These are phyloP conservation scores for Exophiala viscosa DNA, from an alignment of 2,329 filamentous ascomycete genomes.

Conservation along the genomic window DNA sequence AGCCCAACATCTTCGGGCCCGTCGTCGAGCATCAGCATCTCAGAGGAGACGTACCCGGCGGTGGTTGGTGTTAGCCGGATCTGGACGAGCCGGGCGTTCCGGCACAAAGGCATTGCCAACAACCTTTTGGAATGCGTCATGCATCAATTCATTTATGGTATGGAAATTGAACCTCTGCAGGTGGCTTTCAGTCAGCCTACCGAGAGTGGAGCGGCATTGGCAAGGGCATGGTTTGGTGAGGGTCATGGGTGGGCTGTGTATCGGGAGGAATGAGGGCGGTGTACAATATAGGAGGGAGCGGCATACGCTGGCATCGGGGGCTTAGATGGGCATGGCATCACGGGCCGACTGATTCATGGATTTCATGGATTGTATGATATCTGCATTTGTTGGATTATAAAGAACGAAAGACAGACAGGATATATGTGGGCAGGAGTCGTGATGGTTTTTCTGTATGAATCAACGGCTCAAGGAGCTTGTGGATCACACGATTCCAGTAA, in stretches of 20 bases:
- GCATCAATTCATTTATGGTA: conserved; percentile 53
- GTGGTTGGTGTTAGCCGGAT: conserved; percentile 63
- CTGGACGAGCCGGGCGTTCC: conserved; percentile 58
- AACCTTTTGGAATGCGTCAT: conserved; percentile 55
- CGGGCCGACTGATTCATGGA: too few relatives aligned
- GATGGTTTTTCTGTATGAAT: too few relatives aligned
- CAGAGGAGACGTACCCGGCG: conserved; percentile 43
- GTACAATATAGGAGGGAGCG: too few relatives aligned
- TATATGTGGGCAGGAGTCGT: too few relatives aligned
- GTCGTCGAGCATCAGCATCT: conserved; percentile 46
- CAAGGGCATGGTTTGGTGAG: conserved; percentile 55
- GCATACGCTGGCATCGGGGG: too few relatives aligned
- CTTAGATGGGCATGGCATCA: too few relatives aligned
- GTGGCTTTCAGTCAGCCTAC: conserved; percentile 67
- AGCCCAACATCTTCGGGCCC: conserved; percentile 23
- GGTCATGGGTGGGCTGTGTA: conserved; percentile 60
- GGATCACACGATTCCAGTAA: too few relatives aligned
- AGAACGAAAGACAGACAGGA: too few relatives aligned
- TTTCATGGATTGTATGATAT: too few relatives aligned
- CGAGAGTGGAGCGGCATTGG: conserved; percentile 55
- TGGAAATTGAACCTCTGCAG: conserved; percentile 52
- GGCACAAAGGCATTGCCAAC: conserved; percentile 56
- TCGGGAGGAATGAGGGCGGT: conserved; percentile 38
- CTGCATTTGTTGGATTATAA: too few relatives aligned
- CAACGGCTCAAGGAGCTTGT: too few relatives aligned